Percentiles rank a stretch among this genome's conserved stretches.
These are phyloP conservation scores for Persicaria tinctoria DNA, from an alignment of 148 eudicot species.

Conservation along the genomic window DNA sequence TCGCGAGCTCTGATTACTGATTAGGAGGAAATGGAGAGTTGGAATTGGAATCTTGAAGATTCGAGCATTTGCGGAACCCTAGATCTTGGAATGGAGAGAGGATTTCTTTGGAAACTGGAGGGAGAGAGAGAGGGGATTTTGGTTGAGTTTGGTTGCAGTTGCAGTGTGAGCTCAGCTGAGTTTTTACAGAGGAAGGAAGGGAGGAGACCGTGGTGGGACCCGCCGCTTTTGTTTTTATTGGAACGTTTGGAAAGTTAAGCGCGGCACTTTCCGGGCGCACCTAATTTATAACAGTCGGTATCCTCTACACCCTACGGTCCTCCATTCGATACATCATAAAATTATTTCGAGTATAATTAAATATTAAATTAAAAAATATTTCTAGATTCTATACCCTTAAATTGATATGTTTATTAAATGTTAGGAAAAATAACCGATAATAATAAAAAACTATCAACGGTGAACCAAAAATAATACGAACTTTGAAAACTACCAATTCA, in stretches of 20 bases:
- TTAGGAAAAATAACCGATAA: too few relatives aligned
- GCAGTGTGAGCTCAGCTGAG: too few relatives aligned
- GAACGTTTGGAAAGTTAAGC: constrained; percentile 10
- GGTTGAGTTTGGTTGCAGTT: constrained; percentile 2
- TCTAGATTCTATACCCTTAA: too few relatives aligned
- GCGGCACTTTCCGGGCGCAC: constrained; percentile 9
- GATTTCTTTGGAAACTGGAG: neutral
- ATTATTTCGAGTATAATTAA: too few relatives aligned
- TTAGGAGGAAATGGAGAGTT: neutral
- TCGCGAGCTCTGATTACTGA: neutral
- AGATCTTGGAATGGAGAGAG: constrained; percentile 6
- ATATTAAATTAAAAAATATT: too few relatives aligned
- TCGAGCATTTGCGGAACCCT: constrained; percentile 7
- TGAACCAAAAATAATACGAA: too few relatives aligned
- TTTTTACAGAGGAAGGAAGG: neutral
- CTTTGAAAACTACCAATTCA: too few relatives aligned
- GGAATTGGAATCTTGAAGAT: constrained; percentile 1
- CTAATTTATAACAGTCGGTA: neutral
- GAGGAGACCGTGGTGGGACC: constrained; percentile 7
- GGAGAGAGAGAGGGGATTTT: neutral
- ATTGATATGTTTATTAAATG: too few relatives aligned
- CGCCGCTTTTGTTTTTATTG: constrained; percentile 8
- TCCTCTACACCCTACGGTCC: too few relatives aligned
- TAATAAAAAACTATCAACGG: too few relatives aligned
- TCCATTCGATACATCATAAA: too few relatives aligned